Evolutionary conservation across 495 filamentous ascomycete genomes (phyloP), one percentile per base, ranked within the genome.

Genomic region (Delitschia confertaspora): DNA sequence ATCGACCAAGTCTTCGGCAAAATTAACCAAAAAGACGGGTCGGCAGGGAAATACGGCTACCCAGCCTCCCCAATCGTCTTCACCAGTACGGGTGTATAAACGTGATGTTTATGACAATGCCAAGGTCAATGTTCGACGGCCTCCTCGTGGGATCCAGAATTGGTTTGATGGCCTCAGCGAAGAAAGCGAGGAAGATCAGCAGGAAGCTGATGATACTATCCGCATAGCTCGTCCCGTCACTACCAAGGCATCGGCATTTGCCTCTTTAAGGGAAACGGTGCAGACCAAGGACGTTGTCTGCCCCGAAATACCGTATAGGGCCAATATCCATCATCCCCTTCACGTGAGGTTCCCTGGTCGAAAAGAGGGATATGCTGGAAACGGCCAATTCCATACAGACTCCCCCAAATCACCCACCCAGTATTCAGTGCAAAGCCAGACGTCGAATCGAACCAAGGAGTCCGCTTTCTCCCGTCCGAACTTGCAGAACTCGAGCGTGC

Each of bases 401-500:
- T 29, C 22, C 5, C 53, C 39, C 7, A 51, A 43, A 22, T 51
- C 48, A 10, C 47, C 53, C 21, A 57, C 49, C 27, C 36, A 51
- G 24, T 44, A 40, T 18, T 55, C 51, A 3, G 13, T 50, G 9
- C 36, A 48, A 9, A 54, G 45, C 22, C 52, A 55, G 21, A 14
- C 25, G n/a, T 51, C 47, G 2, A 27, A 36, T 0, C 49, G 31
- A 30, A 51, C 53, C 6, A 56, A 50, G 20, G 65, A 62, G 40
- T 71, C 60, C 32, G 66, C 65, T 4, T 53, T 74, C 49, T 67
- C 63, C 33, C 67, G 62, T 25, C 51, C 53, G 6, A 70, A 78
- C 38, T 57, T 76, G 35, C 66, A 67, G 27, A 65, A 67, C 8
- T 66, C 66, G 6, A 78, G 74, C 49, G 65, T 76, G 8, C 65